Evolutionary conservation across 768 basidiomycete genomes (phyloP).

Genomic region (Cystoderma amianthinum): DNA sequence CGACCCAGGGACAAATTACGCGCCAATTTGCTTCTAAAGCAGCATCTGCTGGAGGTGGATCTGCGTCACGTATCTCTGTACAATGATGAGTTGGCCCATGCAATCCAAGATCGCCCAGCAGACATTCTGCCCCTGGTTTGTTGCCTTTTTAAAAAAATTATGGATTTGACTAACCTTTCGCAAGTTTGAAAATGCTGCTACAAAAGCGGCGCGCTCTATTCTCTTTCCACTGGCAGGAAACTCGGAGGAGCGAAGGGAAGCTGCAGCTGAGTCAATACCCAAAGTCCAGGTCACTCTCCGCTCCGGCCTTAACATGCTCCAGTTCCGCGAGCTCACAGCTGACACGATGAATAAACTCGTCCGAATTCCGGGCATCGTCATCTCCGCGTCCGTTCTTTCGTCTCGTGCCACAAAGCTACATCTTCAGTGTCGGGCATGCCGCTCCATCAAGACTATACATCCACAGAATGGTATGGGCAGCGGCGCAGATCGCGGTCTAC

Average conservation of each 20-base stretch:
- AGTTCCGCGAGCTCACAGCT: constrained; percentile 91
- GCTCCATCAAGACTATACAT: constrained; percentile 70
- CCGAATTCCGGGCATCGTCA: constrained; percentile 95
- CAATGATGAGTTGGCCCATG: constrained; percentile 91
- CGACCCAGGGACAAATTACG: constrained; percentile 71
- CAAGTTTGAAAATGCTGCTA: constrained; percentile 92
- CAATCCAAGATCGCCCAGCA: constrained; percentile 82
- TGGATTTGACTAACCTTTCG: not conserved
- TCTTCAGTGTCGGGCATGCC: constrained; percentile 89
- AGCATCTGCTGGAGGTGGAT: constrained; percentile 83
- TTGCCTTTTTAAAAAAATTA: constrained; percentile 4
- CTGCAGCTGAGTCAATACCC: constrained; percentile 34
- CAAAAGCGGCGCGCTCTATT: constrained; percentile 76
- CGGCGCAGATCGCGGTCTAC: constrained; percentile 79
- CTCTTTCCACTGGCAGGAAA: constrained; percentile 71
- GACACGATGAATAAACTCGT: constrained; percentile 95
- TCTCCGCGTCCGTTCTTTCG: constrained; percentile 90
- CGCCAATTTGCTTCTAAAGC: constrained; percentile 83
- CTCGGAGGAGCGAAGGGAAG: constrained; percentile 33
- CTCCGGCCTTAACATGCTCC: constrained; percentile 89
- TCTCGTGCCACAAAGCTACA: constrained; percentile 90
- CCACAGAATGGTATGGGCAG: constrained; percentile 75
- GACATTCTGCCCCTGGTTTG: constrained; percentile 84
- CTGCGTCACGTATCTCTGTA: constrained; percentile 72
- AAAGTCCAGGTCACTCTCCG: constrained; percentile 83